phyloP scores from a whole-genome alignment of 768 basidiomycete genomes.

The Dacryopinax spathularia region DNA sequence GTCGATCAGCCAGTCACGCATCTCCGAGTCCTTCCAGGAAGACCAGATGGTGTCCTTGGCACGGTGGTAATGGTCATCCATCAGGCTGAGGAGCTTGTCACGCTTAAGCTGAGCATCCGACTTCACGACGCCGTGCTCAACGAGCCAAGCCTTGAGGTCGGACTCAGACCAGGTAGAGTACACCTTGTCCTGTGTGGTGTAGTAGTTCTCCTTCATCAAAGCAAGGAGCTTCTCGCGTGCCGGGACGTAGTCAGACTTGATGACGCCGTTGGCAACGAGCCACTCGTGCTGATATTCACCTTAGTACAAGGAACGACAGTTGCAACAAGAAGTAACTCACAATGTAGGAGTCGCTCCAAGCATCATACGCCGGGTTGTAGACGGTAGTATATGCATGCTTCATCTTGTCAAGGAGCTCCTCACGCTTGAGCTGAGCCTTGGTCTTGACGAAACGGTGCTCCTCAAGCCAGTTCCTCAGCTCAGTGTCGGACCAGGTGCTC shows the following conservation, averaged over 20 bases:
- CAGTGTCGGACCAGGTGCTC: slow-evolving; percentile 72
- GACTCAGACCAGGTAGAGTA: slow-evolving; percentile 66
- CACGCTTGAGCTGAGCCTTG: slow-evolving; percentile 43
- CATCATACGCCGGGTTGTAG: slow-evolving; percentile 55
- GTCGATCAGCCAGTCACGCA: slow-evolving; percentile 60
- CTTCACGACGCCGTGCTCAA: slow-evolving; percentile 59
- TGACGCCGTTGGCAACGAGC: slow-evolving; percentile 64
- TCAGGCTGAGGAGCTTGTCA: slow-evolving; percentile 64
- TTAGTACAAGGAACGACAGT: not conserved
- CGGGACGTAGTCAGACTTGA: slow-evolving; percentile 49
- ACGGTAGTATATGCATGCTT: slow-evolving; percentile 49
- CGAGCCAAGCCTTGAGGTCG: slow-evolving; percentile 63
- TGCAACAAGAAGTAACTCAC: slow-evolving; percentile 29
- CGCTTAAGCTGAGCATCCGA: slow-evolving; percentile 47
- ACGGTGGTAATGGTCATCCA: slow-evolving; percentile 56
- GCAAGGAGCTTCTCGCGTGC: slow-evolving; percentile 43
- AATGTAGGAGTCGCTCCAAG: slow-evolving; percentile 77
- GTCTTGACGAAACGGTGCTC: slow-evolving; percentile 58
- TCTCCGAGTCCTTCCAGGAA: slow-evolving; percentile 61
- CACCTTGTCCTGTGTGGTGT: slow-evolving; percentile 37
- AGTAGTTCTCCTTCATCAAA: slow-evolving; percentile 71
- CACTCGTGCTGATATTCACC: slow-evolving; percentile 47
- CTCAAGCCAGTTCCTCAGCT: slow-evolving; percentile 56
- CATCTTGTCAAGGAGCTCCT: slow-evolving; percentile 58
- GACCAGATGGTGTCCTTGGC: slow-evolving; percentile 44